Base-by-base conservation (phyloP, 495 filamentous ascomycete species). In the Thermothielavioides terrestris region DNA sequence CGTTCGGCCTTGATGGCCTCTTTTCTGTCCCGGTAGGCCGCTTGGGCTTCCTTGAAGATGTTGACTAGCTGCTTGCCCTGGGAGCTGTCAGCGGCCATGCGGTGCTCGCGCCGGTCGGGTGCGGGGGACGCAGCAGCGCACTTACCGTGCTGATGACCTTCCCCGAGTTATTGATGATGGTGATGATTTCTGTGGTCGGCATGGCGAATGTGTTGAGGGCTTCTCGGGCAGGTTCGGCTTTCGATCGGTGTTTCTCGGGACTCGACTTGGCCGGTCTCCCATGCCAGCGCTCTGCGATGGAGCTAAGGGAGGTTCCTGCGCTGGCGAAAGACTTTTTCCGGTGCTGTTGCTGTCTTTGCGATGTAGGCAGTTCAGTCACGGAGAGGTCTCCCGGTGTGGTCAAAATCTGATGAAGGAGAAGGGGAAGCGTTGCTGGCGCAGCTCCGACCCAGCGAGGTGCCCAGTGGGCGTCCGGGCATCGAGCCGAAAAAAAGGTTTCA, bases 71-170 rank as follows among this genome's bases (percentile, higher is more conserved):
- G 87, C 71, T 90, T 94, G 66, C 85, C 88, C 89, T 95, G 52
- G 21, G 12, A 22, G 14, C 12, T 50, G 46, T 60, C 27, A 60
- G 52, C 42, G 0, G 65, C 43, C 35, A 22, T 43, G 14, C 34
- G 45, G n/a, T n/a, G n/a, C n/a, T n/a, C n/a, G n/a, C n/a, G n/a
- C n/a, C n/a, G n/a, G 6, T 6, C 32, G n/a, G 36, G 6, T 11
- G 30, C 15, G 30, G 18, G 11, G 15, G 28, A 10, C n/a, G n/a
- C n/a, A n/a, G n/a, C n/a, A n/a, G n/a, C n/a, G n/a, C 35, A 69
- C 86, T 67, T 78, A 92, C 88, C 49, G 85, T 92, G 75, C 83
- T 90, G 43, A 95, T 86, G 8, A 94, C 81, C 75, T 95, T 91
- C 50, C 88, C 88, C 50, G 89, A 94, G 60, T 85, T 86, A 71